Percentiles rank a stretch among this genome's conserved stretches.
Evolutionary conservation across 2,329 filamentous ascomycete species (phyloP).

Genomic region (Aspergillus bombycis): DNA sequence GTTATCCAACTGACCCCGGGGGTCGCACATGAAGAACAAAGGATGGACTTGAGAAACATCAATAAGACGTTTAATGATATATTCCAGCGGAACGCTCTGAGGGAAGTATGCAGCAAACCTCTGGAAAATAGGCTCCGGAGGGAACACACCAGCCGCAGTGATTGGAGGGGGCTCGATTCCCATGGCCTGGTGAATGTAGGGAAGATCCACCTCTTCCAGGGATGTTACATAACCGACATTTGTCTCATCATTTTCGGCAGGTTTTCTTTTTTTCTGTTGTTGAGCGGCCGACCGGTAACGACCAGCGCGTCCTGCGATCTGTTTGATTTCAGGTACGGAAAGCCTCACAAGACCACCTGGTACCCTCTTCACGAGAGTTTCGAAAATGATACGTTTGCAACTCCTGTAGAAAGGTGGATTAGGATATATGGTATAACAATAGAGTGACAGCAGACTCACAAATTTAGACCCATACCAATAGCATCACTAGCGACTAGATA

Average conservation of each 20-base stretch:
- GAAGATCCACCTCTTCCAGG: slow-evolving; percentile 71
- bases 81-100: slow-evolving; percentile 76
- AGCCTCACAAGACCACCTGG: slow-evolving; percentile 62
- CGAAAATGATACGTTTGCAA: slow-evolving; percentile 88
- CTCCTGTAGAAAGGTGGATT: slow-evolving; percentile 48
- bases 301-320: slow-evolving; percentile 91
- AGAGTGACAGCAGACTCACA: slow-evolving; percentile 56
- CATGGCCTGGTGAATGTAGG: slow-evolving; percentile 66
- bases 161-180: slow-evolving; percentile 66
- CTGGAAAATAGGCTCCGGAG: slow-evolving; percentile 71
- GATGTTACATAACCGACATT: slow-evolving; percentile 76
- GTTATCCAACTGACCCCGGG: slow-evolving; percentile 65
- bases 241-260: slow-evolving; percentile 22
- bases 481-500: slow-evolving; percentile 92
- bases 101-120: slow-evolving; percentile 83
- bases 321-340: slow-evolving; percentile 79
- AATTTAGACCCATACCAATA: slow-evolving; percentile 94
- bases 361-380: slow-evolving; percentile 73
- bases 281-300: slow-evolving; percentile 75
- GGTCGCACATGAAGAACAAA: slow-evolving; percentile 70
- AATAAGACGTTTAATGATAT: slow-evolving; percentile 75
- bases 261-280: slow-evolving; percentile 35
- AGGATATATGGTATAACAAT: not conserved
- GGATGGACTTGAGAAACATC: slow-evolving; percentile 67
- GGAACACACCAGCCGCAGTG: slow-evolving; percentile 70